Percentiles rank a stretch among this genome's conserved stretches.
Conservation (phyloP, 169 alveolate genomes). For the Plasmodium berghei region DNA sequence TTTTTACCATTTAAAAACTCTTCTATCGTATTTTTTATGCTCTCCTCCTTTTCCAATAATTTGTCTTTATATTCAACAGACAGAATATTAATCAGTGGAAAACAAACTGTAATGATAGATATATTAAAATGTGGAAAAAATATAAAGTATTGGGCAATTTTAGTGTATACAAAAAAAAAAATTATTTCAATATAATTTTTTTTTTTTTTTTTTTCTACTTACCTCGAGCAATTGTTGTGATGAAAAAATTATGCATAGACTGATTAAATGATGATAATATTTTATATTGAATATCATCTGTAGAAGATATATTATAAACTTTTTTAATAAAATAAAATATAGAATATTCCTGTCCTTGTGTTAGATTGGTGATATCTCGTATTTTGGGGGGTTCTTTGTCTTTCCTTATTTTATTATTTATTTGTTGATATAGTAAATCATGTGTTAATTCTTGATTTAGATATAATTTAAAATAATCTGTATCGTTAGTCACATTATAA, state of each 20-base stretch:
- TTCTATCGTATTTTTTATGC: conserved; percentile 28
- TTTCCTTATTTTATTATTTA: conserved; percentile 2
- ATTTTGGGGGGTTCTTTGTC: not conserved
- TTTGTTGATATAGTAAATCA: conserved; percentile 13
- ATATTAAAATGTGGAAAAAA: not conserved
- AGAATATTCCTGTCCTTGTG: conserved; percentile 30
- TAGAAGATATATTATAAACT: conserved; percentile 40
- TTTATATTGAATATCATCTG: conserved; percentile 21
- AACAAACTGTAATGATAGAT: conserved; percentile 21
- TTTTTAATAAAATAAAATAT: conserved; percentile 60
- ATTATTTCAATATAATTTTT: too few relatives aligned
- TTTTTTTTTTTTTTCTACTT: not conserved
- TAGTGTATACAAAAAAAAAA: not conserved
- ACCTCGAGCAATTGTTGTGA: conserved; percentile 63
- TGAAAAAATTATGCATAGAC: conserved; percentile 40
- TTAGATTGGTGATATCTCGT: conserved; percentile 1
- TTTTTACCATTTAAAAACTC: conserved; percentile 21
- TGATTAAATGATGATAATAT: conserved; percentile 47
- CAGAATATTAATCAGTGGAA: conserved; percentile 56
- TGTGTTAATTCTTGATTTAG: conserved; percentile 36
- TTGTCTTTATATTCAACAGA: conserved; percentile 51
- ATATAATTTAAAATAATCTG: conserved; percentile 20
- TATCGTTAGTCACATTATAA: conserved; percentile 63
- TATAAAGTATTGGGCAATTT: not conserved
- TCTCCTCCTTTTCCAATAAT: conserved; percentile 29